Evolutionary conservation across 495 filamentous ascomycete genomes (phyloP).

Genomic region (Aspergillus homomorphus): DNA sequence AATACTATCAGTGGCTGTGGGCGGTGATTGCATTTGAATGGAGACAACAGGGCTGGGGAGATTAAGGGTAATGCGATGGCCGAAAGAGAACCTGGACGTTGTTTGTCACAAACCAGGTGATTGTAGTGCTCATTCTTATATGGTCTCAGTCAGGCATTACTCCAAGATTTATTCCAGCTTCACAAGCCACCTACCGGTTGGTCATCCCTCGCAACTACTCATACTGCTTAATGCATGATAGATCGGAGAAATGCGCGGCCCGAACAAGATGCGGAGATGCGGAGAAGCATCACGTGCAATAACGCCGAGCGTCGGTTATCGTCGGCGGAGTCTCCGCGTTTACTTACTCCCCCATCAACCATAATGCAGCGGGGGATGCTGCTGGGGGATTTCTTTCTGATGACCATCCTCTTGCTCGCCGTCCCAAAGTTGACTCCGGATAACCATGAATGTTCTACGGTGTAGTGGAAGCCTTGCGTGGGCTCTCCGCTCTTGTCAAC

Average conservation of each 20-base stretch:
- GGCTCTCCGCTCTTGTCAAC: slow-evolving; percentile 27
- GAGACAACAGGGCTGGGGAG: no score
- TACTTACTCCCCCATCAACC: slow-evolving; percentile 4
- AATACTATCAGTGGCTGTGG: no score
- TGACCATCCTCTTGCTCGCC: neutral
- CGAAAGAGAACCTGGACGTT: no score
- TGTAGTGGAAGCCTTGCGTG: slow-evolving; percentile 26
- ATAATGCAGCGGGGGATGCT: slow-evolving; percentile 10
- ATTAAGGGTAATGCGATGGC: no score
- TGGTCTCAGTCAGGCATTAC: no score
- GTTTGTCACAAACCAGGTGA: no score
- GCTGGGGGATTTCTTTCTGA: slow-evolving; percentile 19
- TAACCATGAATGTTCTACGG: slow-evolving; percentile 38
- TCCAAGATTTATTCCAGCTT: no score
- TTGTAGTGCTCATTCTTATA: no score
- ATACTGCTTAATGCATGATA: neutral
- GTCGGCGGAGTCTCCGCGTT: slow-evolving; percentile 28
- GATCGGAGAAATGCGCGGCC: slow-evolving; percentile 1
- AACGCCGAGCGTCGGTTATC: slow-evolving; percentile 38
- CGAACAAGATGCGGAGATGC: slow-evolving; percentile 15
- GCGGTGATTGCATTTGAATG: no score
- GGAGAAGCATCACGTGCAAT: slow-evolving; percentile 36
- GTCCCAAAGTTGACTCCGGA: slow-evolving; percentile 1
- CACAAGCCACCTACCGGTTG: neutral
- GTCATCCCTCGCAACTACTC: neutral